Base-by-base conservation (phyloP, 345 rosid species). In the Clarkia xantiana region DNA sequence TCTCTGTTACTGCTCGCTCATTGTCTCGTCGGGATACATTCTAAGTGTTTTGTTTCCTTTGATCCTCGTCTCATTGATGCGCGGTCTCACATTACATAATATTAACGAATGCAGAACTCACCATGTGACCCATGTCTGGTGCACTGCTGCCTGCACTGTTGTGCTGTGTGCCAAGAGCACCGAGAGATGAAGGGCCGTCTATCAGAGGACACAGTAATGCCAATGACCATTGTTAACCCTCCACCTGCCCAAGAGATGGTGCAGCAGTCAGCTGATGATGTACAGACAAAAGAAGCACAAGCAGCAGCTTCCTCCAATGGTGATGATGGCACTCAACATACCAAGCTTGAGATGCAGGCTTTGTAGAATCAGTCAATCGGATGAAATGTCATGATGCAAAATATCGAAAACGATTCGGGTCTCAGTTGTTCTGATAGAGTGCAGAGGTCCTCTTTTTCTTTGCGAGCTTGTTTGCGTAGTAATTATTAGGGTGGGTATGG, bases 221-320 rank as follows among this genome's bases (percentile, higher is more conserved):
- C 96, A 9, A 86, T 83, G 93, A 78, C 98, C 3, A 59, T 91
- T 0, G 81, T 91, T 69, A 83, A 83, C 52, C 89, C 98, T 34
- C 93, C 98, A 13, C 89, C 80, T 5, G 76, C 78, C 65, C 98
- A 86, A 57, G 85, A 86, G 70, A 86, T 86, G 96, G 62, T 55
- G 67, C 68, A 44, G 46, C 67, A 43, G 42, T 66, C 71, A 23
- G 41, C 75, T 0, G 36, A 29, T 29, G 36, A 29, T 29, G 36
- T 29, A 7, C 36, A 29, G 36, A 29, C 36, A 29, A 29, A 29
- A 29, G 25, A 22, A 22, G 18, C 69, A 45, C 51, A 16, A 15
- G 62, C 81, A 39, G 47, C 79, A 23, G 42, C 79, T 25, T 68
- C 71, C 39, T 7, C 42, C 2, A 34, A n/a, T 14, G 52, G 34